phyloP scores from a whole-genome alignment of 2,329 filamentous ascomycete species.

The Penicillium hordei region DNA sequence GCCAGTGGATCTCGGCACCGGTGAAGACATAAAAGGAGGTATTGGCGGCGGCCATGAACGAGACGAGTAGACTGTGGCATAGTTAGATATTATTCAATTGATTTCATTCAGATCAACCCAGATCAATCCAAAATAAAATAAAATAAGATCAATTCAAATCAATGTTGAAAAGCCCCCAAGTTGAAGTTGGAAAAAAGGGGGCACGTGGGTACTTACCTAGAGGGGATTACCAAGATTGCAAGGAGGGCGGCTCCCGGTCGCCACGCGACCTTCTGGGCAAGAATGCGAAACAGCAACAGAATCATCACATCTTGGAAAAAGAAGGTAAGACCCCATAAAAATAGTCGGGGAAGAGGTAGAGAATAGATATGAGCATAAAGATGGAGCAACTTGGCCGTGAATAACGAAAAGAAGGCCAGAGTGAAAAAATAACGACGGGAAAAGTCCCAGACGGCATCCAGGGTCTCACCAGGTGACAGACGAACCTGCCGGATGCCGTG shows the following conservation, averaged over 20 bases:
- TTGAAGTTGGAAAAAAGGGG: neutral
- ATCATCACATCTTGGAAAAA: slow-evolving; percentile 33
- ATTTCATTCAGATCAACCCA: too few species aligned
- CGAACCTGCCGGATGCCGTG: slow-evolving; percentile 13
- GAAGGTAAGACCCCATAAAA: slow-evolving; percentile 32
- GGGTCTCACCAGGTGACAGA: slow-evolving; percentile 13
- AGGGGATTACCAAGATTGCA: slow-evolving; percentile 28
- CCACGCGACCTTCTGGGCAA: slow-evolving; percentile 25
- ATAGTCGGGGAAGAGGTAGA: slow-evolving; percentile 22
- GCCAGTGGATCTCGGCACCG: slow-evolving; percentile 41
- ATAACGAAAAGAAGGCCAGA: slow-evolving; percentile 28
- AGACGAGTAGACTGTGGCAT: slow-evolving; percentile 28
- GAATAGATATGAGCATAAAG: slow-evolving; percentile 31
- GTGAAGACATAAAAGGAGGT: slow-evolving; percentile 36
- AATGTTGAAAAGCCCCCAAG: too few species aligned
- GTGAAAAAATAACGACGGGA: slow-evolving; percentile 34
- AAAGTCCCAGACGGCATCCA: slow-evolving; percentile 30
- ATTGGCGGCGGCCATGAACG: slow-evolving; percentile 36
- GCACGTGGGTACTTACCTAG: slow-evolving; percentile 26
- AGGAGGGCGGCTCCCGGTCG: slow-evolving; percentile 21
- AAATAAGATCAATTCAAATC: too few species aligned
- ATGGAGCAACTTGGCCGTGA: slow-evolving; percentile 30
- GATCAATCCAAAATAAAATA: too few species aligned
- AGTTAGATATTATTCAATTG: neutral
- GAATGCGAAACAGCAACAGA: slow-evolving; percentile 25